Percentiles rank a stretch among this genome's conserved stretches.
phyloP scores from a whole-genome alignment of 192 early-diverging fungal species.

The Chytriomyces confervae region DNA sequence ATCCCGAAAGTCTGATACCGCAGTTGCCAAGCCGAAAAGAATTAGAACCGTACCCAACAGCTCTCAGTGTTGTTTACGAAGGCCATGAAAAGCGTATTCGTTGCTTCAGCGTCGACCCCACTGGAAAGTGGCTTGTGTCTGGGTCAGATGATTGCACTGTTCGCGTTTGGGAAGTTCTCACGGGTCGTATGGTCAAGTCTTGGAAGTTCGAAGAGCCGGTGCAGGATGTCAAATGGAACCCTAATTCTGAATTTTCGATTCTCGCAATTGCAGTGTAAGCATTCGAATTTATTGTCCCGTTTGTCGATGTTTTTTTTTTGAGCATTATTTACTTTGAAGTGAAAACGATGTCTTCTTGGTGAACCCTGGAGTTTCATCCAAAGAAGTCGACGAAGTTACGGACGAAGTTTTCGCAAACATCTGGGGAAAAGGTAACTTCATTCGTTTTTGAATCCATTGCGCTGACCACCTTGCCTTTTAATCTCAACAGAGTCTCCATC shows the following conservation, averaged over 20 bases:
- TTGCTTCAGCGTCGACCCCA: conserved; percentile 84
- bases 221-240: conserved; percentile 86
- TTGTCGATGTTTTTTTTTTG: conserved; percentile 7
- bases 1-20: conserved; percentile 92
- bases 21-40: conserved; percentile 95
- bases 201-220: conserved; percentile 77
- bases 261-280: conserved; percentile 74
- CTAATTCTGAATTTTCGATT: conserved; percentile 75
- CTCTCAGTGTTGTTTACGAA: conserved; percentile 74
- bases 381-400: conserved; percentile 38
- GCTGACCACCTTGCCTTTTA: not conserved
- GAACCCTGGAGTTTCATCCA: conserved; percentile 18
- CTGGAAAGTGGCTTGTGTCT: conserved; percentile 88
- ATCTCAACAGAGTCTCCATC: conserved; percentile 10
- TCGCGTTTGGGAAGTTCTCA: conserved; percentile 88
- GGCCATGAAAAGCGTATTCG: conserved; percentile 88
- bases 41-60: conserved; percentile 91
- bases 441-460: not conserved
- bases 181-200: conserved; percentile 82
- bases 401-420: conserved; percentile 39
- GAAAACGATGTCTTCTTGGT: conserved; percentile 53
- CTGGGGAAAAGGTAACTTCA: conserved; percentile 25
- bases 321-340: conserved; percentile 32
- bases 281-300: no score
- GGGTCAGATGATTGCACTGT: conserved; percentile 91